Conservation (phyloP, 2,329 filamentous ascomycete genomes). For the Trichoderma sp. region DNA sequence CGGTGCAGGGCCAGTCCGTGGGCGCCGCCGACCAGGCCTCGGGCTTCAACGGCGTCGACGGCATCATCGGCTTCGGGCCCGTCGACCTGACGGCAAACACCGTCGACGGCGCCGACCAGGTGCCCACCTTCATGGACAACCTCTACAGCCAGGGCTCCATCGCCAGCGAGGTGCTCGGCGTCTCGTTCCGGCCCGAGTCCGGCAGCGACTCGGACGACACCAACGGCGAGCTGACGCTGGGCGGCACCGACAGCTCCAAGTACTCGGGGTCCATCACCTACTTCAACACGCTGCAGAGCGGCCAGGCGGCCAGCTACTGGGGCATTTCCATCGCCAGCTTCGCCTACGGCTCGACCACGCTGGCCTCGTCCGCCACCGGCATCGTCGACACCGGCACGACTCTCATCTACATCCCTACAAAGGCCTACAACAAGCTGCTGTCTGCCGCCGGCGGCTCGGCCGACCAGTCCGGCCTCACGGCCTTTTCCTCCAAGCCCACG, state of each 20-base stretch:
- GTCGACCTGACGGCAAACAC: constrained; percentile 33
- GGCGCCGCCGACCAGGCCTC: neutral
- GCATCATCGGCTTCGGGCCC: constrained; percentile 30
- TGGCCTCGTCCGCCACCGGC: constrained; percentile 27
- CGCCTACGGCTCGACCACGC: constrained; percentile 30
- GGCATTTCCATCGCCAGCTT: constrained; percentile 31
- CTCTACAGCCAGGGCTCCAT: constrained; percentile 35
- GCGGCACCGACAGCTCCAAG: constrained; percentile 30
- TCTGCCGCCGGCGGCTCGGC: constrained; percentile 33
- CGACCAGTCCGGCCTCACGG: constrained; percentile 31
- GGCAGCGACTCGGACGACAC: constrained; percentile 14
- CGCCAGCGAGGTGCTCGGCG: constrained; percentile 34
- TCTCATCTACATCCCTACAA: constrained; percentile 33
- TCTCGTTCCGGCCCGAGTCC: constrained; percentile 20
- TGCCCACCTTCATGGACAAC: constrained; percentile 36
- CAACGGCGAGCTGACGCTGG: constrained; percentile 32
- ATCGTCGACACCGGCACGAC: constrained; percentile 36
- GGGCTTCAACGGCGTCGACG: neutral
- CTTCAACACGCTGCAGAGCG: constrained; percentile 23
- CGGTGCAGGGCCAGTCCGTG: constrained; percentile 14
- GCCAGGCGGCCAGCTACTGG: constrained; percentile 28
- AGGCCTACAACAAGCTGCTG: constrained; percentile 35
- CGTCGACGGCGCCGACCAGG: constrained; percentile 31
- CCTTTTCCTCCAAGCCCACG: neutral
- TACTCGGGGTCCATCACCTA: constrained; percentile 29